Base-by-base conservation (phyloP, 169 alveolate species). In the Plasmodium blacklocki region DNA sequence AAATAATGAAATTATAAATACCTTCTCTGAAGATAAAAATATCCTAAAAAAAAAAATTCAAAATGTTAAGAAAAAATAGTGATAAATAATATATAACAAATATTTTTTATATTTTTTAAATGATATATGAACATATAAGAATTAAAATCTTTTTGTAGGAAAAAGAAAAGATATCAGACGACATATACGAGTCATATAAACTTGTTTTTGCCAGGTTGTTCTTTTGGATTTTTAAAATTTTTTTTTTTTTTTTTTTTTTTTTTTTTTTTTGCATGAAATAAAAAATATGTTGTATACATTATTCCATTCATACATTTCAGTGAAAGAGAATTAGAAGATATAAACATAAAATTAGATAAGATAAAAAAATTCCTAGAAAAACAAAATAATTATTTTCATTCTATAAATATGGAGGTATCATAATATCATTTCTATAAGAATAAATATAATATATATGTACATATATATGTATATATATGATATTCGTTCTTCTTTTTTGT, bases 391-490 rank as follows among this genome's bases (percentile, higher is more conserved):
- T 85, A 85, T 54, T 85, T 85, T 32, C 14, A 85, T 52, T 85
- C 92, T 18, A 85, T 85, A 58, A 68, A 85, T 71, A 85, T 85
- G 87, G 92, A 85, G 74, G 92, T 85, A 85, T 18, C 18, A 26
- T 49, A 32, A 5, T 32, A 12, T 45, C 14, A 21, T 32, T 12
- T 54, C 14, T 15, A 66, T 0, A 29, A 29, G 29, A 29, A 19
- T n/a, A 29, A 12, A 66, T 66, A 66, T 52, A 23, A 66, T 66
- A 66, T 32, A 43, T 43, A 14, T 29, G 21, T 18, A n/a, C 21
- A 66, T 39, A 43, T 14, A 4, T 66, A 66, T 32, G 15, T 29
- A 15, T 66, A 29, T 32, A 29, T 43, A 66, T 32, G n/a, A 5
- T 12, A 9, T 8, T 15, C 23, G 3, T 45, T n/a, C 76, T 26